Evolutionary conservation across 1,284 basidiomycete genomes (phyloP).

Genomic region (Pyrrhoderma lamaoense): DNA sequence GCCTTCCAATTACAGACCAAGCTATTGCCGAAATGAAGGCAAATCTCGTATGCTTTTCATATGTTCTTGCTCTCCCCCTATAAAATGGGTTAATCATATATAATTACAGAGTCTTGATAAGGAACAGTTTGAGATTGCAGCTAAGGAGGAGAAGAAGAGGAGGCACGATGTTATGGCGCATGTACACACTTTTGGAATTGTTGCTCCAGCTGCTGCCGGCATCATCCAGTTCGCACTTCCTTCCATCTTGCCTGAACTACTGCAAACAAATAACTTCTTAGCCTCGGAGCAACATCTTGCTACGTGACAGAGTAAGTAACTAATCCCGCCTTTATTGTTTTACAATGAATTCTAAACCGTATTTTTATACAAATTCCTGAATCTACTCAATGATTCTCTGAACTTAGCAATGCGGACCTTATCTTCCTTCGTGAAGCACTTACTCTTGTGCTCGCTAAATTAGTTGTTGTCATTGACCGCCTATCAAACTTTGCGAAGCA

Average conservation of each 20-base stretch:
- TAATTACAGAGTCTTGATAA: conserved; percentile 67
- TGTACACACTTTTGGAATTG: conserved; percentile 92
- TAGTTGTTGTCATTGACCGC: conserved; percentile 86
- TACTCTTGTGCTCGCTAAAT: conserved; percentile 78
- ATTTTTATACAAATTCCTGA: background rate
- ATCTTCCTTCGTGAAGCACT: conserved; percentile 92
- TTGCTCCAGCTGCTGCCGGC: conserved; percentile 92
- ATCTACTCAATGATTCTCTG: background rate
- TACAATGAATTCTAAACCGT: background rate
- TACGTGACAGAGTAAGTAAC: conserved; percentile 89
- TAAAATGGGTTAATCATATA: background rate
- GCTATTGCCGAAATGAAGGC: conserved; percentile 93
- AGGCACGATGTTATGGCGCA: conserved; percentile 99
- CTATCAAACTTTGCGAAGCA: conserved; percentile 71
- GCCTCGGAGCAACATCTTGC: conserved; percentile 94
- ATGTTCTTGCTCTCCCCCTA: background rate
- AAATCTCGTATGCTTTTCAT: conserved; percentile 65
- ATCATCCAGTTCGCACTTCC: conserved; percentile 82
- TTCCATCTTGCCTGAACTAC: background rate
- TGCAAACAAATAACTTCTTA: conserved; percentile 26
- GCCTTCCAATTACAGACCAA: conserved; percentile 82
- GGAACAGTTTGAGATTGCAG: conserved; percentile 88
- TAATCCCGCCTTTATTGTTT: background rate
- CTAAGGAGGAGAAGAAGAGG: conserved; percentile 92
- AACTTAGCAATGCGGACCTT: conserved; percentile 88